Percentiles rank a stretch among this genome's conserved stretches.
These are phyloP conservation scores for Artemisia argyi DNA, from an alignment of 129 eudicot species.

Conservation along the genomic window DNA sequence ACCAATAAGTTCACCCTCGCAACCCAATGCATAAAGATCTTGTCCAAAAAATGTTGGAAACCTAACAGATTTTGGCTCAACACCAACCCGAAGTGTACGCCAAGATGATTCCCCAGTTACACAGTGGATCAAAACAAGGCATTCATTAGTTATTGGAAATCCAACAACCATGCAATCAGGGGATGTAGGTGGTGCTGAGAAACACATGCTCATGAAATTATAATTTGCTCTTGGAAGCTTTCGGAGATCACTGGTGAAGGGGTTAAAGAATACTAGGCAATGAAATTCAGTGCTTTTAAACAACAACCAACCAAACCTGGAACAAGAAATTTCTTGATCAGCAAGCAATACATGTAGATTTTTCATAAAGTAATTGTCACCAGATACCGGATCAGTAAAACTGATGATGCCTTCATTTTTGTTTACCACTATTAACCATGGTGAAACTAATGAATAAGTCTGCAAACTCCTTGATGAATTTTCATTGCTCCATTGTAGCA, in stretches of 20 bases:
- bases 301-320: conserved; percentile 31
- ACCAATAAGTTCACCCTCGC: too few relatives aligned
- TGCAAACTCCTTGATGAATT: neutral
- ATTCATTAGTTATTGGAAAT: too few relatives aligned
- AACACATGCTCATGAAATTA: conserved; percentile 4
- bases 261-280: conserved; percentile 16
- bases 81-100: too few relatives aligned
- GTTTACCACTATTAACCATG: conserved; percentile 16
- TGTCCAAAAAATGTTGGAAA: too few relatives aligned
- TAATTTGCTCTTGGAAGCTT: neutral
- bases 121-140: too few relatives aligned
- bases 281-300: neutral
- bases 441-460: conserved; percentile 19
- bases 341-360: neutral
- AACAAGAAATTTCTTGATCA: neutral
- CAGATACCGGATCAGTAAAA: conserved; percentile 23
- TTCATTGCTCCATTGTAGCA: conserved; percentile 7
- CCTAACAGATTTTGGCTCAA: too few relatives aligned
- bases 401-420: neutral
- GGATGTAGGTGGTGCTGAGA: conserved; percentile 18
- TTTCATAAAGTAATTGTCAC: conserved; percentile 15
- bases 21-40: too few relatives aligned
- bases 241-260: conserved; percentile 12
- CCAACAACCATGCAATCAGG: too few relatives aligned
- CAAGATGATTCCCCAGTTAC: neutral